Evolutionary conservation across 805 yeast genomes (phyloP), one percentile per base, ranked within the genome.

Genomic region (Isabelozyma heimii): DNA sequence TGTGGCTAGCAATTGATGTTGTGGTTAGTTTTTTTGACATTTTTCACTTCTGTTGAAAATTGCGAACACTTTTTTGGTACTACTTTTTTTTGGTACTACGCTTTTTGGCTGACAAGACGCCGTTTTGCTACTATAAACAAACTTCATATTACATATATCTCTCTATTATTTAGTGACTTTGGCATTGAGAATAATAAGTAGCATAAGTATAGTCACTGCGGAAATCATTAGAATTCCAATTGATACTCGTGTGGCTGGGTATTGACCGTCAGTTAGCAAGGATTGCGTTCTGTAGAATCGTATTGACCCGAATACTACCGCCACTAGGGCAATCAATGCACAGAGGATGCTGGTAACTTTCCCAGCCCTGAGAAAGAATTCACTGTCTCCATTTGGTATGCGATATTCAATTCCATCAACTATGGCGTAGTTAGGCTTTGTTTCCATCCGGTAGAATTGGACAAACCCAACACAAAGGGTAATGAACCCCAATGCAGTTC

Each of bases 231-330:
- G 26, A 3, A 61, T 17, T 26, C 52, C 24, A 1, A 67, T 37
- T 7, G 56, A 28, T 27, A 62, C 2, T 27, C 73, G 47, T 3
- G 65, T 53, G 3, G 62, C 60, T 2, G 72, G 70, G 48, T 52
- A 65, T 27, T 48, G 45, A 13, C 61, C 55, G 10, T 51, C 37
- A 10, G 57, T 50, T 41, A 68, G 48, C 9, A 54, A 27, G 9
- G 50, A 43, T 50, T 69, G 72, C 8, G 63, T 63, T 16, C 61
- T 61, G 28, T 57, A 59, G 48, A 57, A 69, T 39, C 72, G 47
- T 12, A 53, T 27, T 2, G 47, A 42, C 8, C 69, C 72, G 38
- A 66, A 55, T 20, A 62, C 10, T 1, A 60, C 6, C 8, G 60
- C 39, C 8, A 61, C 12, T 4, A 61, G 3, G 7, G 62, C 57